Conservation (phyloP, 2,329 filamentous ascomycete genomes). For the Ceratocystis huliohia region DNA sequence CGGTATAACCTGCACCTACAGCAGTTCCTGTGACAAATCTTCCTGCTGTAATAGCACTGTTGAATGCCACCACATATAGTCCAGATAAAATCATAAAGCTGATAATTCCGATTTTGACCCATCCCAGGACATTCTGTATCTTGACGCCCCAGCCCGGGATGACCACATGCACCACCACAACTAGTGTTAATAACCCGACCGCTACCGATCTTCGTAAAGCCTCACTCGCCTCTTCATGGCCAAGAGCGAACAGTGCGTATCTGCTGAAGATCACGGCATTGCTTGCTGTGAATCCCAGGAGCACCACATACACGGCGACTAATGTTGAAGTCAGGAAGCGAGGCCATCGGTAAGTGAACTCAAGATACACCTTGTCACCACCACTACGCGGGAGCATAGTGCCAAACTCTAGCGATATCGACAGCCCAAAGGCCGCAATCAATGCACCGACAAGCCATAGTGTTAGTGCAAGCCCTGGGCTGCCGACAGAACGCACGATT, state of each 20-base stretch:
- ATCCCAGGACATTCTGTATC: constrained; percentile 50
- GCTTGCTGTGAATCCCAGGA: constrained; percentile 55
- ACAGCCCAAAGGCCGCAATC: constrained; percentile 48
- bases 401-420: constrained; percentile 53
- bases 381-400: constrained; percentile 59
- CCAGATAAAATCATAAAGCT: constrained; percentile 50
- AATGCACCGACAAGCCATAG: constrained; percentile 52
- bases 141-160: constrained; percentile 44
- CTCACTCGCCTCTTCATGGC: constrained; percentile 32
- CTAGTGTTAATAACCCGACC: constrained; percentile 40
- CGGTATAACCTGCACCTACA: constrained; percentile 3
- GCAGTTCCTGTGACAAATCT: background rate
- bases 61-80: constrained; percentile 42
- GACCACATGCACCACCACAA: constrained; percentile 48
- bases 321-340: constrained; percentile 51
- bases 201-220: constrained; percentile 43
- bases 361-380: constrained; percentile 57
- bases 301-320: constrained; percentile 48
- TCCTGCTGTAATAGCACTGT: background rate
- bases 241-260: constrained; percentile 49
- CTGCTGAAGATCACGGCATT: constrained; percentile 59
- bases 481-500: constrained; percentile 54
- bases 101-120: constrained; percentile 49
- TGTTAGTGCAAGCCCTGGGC: constrained; percentile 47
- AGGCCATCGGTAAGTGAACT: constrained; percentile 53